A percentile compares a stretch with the other conserved stretches of the same genome.
phyloP scores from a whole-genome alignment of 768 basidiomycete species.

The Suillus placidus region DNA sequence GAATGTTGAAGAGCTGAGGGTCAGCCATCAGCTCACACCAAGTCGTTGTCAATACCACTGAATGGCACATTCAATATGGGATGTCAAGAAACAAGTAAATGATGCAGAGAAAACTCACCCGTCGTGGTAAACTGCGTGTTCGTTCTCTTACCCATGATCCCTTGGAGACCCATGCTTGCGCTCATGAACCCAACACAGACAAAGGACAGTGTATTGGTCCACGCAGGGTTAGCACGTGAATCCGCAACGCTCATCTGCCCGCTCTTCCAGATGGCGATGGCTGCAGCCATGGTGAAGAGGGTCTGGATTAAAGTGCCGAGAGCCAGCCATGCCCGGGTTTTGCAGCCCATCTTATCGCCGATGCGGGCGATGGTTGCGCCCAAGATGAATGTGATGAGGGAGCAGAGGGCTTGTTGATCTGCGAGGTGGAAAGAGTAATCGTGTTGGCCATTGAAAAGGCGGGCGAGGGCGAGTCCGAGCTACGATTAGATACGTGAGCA shows the following conservation, averaged over 20 bases:
- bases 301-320: slow-evolving; percentile 69
- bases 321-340: slow-evolving; percentile 72
- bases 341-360: slow-evolving; percentile 70
- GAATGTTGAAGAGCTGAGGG: slow-evolving; percentile 64
- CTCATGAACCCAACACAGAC: slow-evolving; percentile 77
- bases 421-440: slow-evolving; percentile 67
- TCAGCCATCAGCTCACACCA: slow-evolving; percentile 86
- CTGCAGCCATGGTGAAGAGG: slow-evolving; percentile 71
- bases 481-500: slow-evolving; percentile 32
- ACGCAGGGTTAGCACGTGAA: slow-evolving; percentile 59
- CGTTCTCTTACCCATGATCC: slow-evolving; percentile 75
- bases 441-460: slow-evolving; percentile 60
- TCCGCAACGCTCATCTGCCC: slow-evolving; percentile 56
- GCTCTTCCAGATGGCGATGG: slow-evolving; percentile 69
- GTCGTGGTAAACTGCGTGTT: slow-evolving; percentile 77
- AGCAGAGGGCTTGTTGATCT: slow-evolving; percentile 78
- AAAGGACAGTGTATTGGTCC: slow-evolving; percentile 67
- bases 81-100: background rate
- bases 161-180: slow-evolving; percentile 77
- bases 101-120: slow-evolving; percentile 44
- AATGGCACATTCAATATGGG: slow-evolving; percentile 4
- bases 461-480: slow-evolving; percentile 77
- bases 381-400: slow-evolving; percentile 66
- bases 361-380: slow-evolving; percentile 75
- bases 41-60: slow-evolving; percentile 80